Conservation (phyloP, 805 yeast genomes). For the Pichia pseudocactophila region DNA sequence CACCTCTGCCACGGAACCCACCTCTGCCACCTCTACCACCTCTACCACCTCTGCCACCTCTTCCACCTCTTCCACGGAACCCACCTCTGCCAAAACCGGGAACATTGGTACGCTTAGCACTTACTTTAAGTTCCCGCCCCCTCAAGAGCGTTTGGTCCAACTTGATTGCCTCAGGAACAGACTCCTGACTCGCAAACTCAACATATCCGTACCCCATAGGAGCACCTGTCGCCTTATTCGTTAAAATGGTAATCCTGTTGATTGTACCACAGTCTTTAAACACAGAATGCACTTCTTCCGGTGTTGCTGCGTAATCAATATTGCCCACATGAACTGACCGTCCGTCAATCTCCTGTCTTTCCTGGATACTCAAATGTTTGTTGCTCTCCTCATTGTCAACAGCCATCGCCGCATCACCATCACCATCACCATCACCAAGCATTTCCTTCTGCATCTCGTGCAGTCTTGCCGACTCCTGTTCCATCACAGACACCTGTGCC, state of each 20-base stretch:
- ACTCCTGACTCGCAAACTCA: slow-evolving; percentile 65
- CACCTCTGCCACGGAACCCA: slow-evolving; percentile 31
- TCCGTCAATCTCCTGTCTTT: slow-evolving; percentile 60
- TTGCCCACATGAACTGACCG: slow-evolving; percentile 77
- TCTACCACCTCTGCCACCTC: slow-evolving; percentile 19
- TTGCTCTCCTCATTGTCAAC: slow-evolving; percentile 5
- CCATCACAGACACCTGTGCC: slow-evolving; percentile 43
- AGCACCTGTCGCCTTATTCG: slow-evolving; percentile 65
- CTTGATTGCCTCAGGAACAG: slow-evolving; percentile 53
- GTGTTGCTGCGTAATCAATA: slow-evolving; percentile 72
- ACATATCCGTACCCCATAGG: slow-evolving; percentile 86
- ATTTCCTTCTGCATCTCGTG: slow-evolving; percentile 45
- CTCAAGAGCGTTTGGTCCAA: slow-evolving; percentile 58
- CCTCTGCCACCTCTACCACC: slow-evolving; percentile 17
- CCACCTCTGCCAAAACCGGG: slow-evolving; percentile 55
- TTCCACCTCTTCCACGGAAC: slow-evolving; percentile 30
- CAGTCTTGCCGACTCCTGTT: slow-evolving; percentile 53
- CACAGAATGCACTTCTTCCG: slow-evolving; percentile 69
- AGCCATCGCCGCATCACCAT: background rate
- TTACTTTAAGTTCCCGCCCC: slow-evolving; percentile 65
- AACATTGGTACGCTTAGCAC: slow-evolving; percentile 70
- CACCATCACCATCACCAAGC: slow-evolving; percentile 6
- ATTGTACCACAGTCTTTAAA: slow-evolving; percentile 65
- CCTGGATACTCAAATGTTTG: slow-evolving; percentile 14
- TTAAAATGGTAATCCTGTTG: slow-evolving; percentile 69